A percentile compares a stretch with the other conserved stretches of the same genome.
These are phyloP conservation scores for Gamsiella multidivaricata DNA, from an alignment of 192 early-diverging fungal species.

Conservation along the genomic window DNA sequence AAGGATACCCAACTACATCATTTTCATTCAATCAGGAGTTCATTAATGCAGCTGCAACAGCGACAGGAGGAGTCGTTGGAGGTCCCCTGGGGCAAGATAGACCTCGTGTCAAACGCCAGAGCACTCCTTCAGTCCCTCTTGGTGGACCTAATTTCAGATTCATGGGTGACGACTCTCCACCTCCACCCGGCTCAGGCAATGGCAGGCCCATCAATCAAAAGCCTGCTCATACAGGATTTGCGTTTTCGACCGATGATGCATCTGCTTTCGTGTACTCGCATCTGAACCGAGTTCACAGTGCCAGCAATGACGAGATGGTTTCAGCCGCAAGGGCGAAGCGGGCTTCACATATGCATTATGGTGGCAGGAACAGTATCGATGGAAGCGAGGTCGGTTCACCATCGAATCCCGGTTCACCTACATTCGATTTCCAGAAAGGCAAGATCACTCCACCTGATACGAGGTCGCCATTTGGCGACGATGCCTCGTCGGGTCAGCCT, in stretches of 20 bases:
- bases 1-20: conserved; percentile 48
- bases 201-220: not conserved
- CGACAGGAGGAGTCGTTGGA: conserved; percentile 10
- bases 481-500: not conserved
- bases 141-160: conserved; percentile 50
- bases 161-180: conserved; percentile 39
- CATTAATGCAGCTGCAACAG: conserved; percentile 9
- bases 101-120: conserved; percentile 39
- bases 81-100: not conserved
- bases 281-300: conserved; percentile 41
- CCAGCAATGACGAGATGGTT: conserved; percentile 33
- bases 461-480: conserved; percentile 3
- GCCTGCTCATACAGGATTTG: conserved; percentile 42
- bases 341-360: conserved; percentile 32
- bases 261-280: conserved; percentile 53
- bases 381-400: conserved; percentile 46
- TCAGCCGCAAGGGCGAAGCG: conserved; percentile 17
- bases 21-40: conserved; percentile 54
- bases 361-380: conserved; percentile 41
- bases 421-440: not conserved
- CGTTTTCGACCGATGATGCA: conserved; percentile 50
- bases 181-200: conserved; percentile 10
- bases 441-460: not conserved
- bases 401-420: not conserved
- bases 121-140: conserved; percentile 44